Conservation (phyloP, 495 filamentous ascomycete genomes). For the Hyphodiscus hymeniophilus region DNA sequence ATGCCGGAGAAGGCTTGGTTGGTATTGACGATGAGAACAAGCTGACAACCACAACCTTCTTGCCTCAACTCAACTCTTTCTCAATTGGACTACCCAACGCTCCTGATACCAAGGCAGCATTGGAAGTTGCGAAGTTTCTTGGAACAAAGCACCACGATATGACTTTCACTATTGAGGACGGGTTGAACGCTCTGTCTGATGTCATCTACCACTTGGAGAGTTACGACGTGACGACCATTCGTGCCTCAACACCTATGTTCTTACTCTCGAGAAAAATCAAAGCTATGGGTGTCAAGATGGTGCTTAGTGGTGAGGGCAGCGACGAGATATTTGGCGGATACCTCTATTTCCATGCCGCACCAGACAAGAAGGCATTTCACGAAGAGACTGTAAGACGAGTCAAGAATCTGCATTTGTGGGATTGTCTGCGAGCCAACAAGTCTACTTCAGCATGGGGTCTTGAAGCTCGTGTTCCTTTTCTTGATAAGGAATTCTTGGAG, state of each 20-base stretch:
- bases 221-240: slow-evolving; percentile 96
- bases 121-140: slow-evolving; percentile 87
- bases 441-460: slow-evolving; percentile 98
- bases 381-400: slow-evolving; percentile 85
- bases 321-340: slow-evolving; percentile 99
- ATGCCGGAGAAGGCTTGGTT: slow-evolving; percentile 62
- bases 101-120: slow-evolving; percentile 81
- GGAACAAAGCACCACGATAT: slow-evolving; percentile 96
- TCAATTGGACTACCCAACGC: slow-evolving; percentile 90
- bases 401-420: slow-evolving; percentile 90
- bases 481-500: slow-evolving; percentile 94
- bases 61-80: slow-evolving; percentile 95
- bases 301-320: slow-evolving; percentile 88
- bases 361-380: slow-evolving; percentile 85
- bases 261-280: slow-evolving; percentile 97
- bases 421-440: slow-evolving; percentile 97
- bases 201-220: slow-evolving; percentile 97
- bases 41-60: slow-evolving; percentile 80
- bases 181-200: slow-evolving; percentile 89
- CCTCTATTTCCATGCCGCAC: slow-evolving; percentile 95
- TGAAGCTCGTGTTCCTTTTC: slow-evolving; percentile 95
- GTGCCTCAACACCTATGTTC: slow-evolving; percentile 98
- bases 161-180: slow-evolving; percentile 96
- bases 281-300: slow-evolving; percentile 98
- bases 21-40: slow-evolving; percentile 90